These are phyloP conservation scores for Scleroderma bovista DNA, from an alignment of 768 basidiomycete genomes.

Conservation along the genomic window DNA sequence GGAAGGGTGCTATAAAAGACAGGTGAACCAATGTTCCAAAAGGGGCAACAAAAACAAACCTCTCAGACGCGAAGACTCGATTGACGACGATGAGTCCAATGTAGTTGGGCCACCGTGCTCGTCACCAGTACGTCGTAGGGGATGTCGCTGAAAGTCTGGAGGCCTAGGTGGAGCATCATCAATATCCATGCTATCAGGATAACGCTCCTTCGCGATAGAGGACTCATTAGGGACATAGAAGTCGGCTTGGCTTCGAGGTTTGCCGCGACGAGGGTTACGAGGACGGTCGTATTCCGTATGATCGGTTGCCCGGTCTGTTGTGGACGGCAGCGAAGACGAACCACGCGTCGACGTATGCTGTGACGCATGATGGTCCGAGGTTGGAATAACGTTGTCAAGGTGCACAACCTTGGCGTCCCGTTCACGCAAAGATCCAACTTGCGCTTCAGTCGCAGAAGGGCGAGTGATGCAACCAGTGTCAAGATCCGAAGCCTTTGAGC, in stretches of 20 bases:
- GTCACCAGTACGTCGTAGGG: slow-evolving; percentile 16
- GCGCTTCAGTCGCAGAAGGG: not conserved
- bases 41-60: slow-evolving; percentile 1
- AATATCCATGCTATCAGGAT: slow-evolving; percentile 23
- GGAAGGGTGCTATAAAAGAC: not conserved
- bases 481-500: slow-evolving; percentile 12
- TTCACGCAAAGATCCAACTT: not conserved
- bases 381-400: not conserved
- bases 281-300: slow-evolving; percentile 5
- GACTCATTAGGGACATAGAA: slow-evolving; percentile 14
- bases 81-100: slow-evolving; percentile 27
- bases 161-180: slow-evolving; percentile 19
- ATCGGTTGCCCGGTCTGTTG: slow-evolving; percentile 12
- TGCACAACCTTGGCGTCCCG: not conserved
- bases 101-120: slow-evolving; percentile 22
- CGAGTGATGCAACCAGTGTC: slow-evolving; percentile 6
- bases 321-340: slow-evolving; percentile 9
- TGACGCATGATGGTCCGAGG: not conserved
- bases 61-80: slow-evolving; percentile 13
- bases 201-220: slow-evolving; percentile 15
- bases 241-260: slow-evolving; percentile 7
- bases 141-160: slow-evolving; percentile 16
- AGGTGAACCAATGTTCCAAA: not conserved
- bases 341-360: slow-evolving; percentile 5
- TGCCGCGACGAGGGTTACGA: slow-evolving; percentile 12